phyloP scores from a whole-genome alignment of 2,329 filamentous ascomycete species.

The Penicillium sp. region DNA sequence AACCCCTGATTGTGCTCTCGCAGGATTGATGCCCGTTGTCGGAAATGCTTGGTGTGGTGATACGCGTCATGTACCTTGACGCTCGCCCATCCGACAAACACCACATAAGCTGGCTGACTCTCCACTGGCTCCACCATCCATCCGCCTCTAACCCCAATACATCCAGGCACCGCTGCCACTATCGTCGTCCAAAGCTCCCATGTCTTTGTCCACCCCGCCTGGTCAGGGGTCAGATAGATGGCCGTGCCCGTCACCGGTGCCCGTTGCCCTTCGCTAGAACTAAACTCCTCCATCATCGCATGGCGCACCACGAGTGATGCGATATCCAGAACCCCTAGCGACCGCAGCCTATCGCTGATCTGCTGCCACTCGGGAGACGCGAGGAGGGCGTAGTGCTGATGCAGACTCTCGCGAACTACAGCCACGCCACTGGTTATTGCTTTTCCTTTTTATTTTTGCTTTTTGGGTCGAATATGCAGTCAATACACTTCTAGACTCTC shows the following conservation, averaged over 20 bases:
- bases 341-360: constrained; percentile 9
- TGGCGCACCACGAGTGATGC: constrained; percentile 25
- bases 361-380: constrained; percentile 25
- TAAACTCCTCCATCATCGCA: constrained; percentile 29
- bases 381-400: constrained; percentile 29
- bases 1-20: constrained; percentile 33
- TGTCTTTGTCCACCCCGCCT: constrained; percentile 25
- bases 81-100: constrained; percentile 42
- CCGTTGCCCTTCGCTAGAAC: constrained; percentile 23
- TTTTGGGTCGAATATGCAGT: neutral
- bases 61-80: constrained; percentile 40
- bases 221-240: constrained; percentile 32
- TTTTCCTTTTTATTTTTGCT: neutral
- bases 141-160: constrained; percentile 39
- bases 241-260: constrained; percentile 37
- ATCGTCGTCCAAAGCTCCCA: constrained; percentile 33
- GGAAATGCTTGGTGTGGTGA: constrained; percentile 40
- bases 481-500: constrained; percentile 1
- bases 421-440: constrained; percentile 3
- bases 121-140: constrained; percentile 37
- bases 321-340: constrained; percentile 18
- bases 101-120: constrained; percentile 34
- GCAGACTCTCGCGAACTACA: constrained; percentile 23
- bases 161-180: constrained; percentile 33
- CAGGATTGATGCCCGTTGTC: constrained; percentile 32